phyloP scores from a whole-genome alignment of 192 early-diverging fungal species.

The Podila epigama region DNA sequence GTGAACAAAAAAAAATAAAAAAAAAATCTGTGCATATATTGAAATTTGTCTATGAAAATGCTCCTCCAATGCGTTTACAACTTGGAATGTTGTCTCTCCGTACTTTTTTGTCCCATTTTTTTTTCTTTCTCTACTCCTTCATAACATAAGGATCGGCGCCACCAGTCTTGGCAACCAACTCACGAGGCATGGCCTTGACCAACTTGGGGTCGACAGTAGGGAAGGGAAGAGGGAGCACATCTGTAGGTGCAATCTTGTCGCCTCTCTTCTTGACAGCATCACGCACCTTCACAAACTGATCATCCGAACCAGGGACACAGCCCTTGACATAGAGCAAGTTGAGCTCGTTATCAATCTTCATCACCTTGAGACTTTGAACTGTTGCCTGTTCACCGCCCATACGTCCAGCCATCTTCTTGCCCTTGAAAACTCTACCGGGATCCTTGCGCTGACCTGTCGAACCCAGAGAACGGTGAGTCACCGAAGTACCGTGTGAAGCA shows the following conservation, averaged over 20 bases:
- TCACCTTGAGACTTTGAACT: constrained; percentile 81
- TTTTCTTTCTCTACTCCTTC: constrained; percentile 44
- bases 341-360: constrained; percentile 85
- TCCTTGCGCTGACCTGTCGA: constrained; percentile 85
- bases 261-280: constrained; percentile 86
- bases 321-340: constrained; percentile 96
- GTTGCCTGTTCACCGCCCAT: constrained; percentile 90
- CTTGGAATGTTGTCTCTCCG: too few relatives aligned
- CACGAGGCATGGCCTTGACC: constrained; percentile 55
- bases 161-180: constrained; percentile 56
- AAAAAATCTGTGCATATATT: too few relatives aligned
- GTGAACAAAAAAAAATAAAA: too few relatives aligned
- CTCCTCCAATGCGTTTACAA: too few relatives aligned
- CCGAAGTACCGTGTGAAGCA: constrained; percentile 95
- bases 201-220: constrained; percentile 68
- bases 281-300: constrained; percentile 83
- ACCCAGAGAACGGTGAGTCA: constrained; percentile 87
- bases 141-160: constrained; percentile 56
- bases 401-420: constrained; percentile 98
- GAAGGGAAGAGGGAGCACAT: constrained; percentile 69
- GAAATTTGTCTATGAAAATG: too few relatives aligned
- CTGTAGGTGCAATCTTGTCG: constrained; percentile 68
- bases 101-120: too few relatives aligned
- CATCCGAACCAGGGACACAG: constrained; percentile 85
- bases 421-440: constrained; percentile 92